phyloP scores from a whole-genome alignment of 2,329 filamentous ascomycete species.

The Hypomyces perniciosus region DNA sequence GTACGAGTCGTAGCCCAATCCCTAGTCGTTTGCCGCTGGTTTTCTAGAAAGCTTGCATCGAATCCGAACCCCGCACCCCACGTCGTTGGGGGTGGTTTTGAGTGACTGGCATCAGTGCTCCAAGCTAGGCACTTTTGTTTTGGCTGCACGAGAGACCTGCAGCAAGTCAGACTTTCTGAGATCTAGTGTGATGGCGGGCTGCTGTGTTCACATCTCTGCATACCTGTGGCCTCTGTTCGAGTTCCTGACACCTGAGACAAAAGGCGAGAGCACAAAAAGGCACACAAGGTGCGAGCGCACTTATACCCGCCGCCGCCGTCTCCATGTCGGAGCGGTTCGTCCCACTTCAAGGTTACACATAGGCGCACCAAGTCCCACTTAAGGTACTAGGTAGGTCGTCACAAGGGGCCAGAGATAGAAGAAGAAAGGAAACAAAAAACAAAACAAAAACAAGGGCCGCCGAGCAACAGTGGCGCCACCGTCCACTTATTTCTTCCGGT shows the following conservation, averaged over 20 bases:
- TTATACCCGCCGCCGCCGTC: constrained; percentile 7
- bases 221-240: background rate
- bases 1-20: background rate
- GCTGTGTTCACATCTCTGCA: background rate
- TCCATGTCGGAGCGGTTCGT: constrained; percentile 16
- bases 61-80: constrained; percentile 11
- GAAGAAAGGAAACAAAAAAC: constrained; percentile 1
- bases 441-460: no score
- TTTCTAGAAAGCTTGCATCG: constrained; percentile 12
- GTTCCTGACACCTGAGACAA: background rate
- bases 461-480: constrained; percentile 10
- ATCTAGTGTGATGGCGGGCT: background rate
- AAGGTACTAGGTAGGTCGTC: constrained; percentile 5
- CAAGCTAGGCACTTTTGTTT: no score
- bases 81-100: background rate
- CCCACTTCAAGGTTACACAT: constrained; percentile 15
- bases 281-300: background rate
- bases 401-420: constrained; percentile 7
- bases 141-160: no score
- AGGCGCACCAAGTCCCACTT: constrained; percentile 12
- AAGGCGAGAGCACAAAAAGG: background rate
- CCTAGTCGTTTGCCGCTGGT: constrained; percentile 2
- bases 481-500: constrained; percentile 7
- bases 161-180: background rate
- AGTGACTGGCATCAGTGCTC: no score